These are phyloP conservation scores for Aleurites moluccanus DNA, from an alignment of 441 rosid genomes.

Conservation along the genomic window DNA sequence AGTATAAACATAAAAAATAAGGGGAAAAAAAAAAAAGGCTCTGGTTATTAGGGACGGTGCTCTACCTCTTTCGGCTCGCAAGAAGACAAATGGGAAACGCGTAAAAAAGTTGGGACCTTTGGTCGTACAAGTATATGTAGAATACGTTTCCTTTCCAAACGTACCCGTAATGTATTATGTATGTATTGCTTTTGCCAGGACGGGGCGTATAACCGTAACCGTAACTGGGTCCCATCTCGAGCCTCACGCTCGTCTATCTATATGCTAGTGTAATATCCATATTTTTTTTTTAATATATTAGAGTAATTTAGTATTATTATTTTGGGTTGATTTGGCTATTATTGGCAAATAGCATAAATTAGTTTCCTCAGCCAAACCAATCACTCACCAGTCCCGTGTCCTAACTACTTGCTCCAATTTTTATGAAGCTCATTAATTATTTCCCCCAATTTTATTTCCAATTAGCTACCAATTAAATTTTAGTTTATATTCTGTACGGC, in stretches of 20 bases:
- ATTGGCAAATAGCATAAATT: background rate
- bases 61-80: background rate
- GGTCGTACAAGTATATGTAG: background rate
- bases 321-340: too few relatives aligned
- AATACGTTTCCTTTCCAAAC: too few relatives aligned
- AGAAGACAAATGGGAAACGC: slow-evolving; percentile 9
- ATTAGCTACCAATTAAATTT: background rate
- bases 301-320: too few relatives aligned
- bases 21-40: too few relatives aligned
- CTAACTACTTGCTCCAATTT: slow-evolving; percentile 3
- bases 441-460: background rate
- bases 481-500: too few relatives aligned
- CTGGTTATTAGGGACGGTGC: too few relatives aligned
- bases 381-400: background rate
- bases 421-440: background rate
- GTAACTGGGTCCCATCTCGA: slow-evolving; percentile 15
- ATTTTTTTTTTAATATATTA: too few relatives aligned
- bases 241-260: background rate
- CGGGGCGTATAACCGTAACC: slow-evolving; percentile 20
- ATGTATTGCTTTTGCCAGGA: background rate
- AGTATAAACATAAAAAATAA: too few relatives aligned
- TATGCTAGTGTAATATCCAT: background rate
- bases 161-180: too few relatives aligned
- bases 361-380: background rate
- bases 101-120: slow-evolving; percentile 6